Percentiles rank a stretch among this genome's conserved stretches.
Evolutionary conservation across 345 rosid genomes (phyloP).

Genomic region (Arabis alpina): DNA sequence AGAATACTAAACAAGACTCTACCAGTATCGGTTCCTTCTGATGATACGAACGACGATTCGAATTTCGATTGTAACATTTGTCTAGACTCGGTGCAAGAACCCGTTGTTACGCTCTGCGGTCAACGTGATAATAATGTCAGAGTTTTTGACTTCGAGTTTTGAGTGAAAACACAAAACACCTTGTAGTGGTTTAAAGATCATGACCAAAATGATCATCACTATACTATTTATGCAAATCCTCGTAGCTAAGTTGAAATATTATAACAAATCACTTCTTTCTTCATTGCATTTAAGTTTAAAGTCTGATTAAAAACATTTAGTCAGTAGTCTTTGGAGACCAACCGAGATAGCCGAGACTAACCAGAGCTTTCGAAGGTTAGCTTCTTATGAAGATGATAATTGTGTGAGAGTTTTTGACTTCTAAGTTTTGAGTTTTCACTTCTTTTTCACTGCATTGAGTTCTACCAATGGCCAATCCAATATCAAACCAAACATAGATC

Average conservation of each 20-base stretch:
- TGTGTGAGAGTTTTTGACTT: constrained; percentile 74
- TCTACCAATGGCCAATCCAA: too few relatives aligned
- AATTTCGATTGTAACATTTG: constrained; percentile 86
- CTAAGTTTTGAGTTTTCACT: constrained; percentile 34
- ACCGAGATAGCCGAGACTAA: constrained; percentile 42
- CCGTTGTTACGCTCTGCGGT: constrained; percentile 90
- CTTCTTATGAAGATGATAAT: constrained; percentile 88
- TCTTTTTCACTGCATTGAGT: too few relatives aligned
- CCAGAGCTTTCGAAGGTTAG: constrained; percentile 39
- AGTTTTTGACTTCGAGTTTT: not conserved
- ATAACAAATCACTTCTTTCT: too few relatives aligned
- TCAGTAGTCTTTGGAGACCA: constrained; percentile 52
- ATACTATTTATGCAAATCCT: constrained; percentile 26
- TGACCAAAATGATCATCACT: not conserved
- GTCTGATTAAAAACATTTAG: too few relatives aligned
- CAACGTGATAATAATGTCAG: constrained; percentile 34
- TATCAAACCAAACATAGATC: too few relatives aligned
- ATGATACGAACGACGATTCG: constrained; percentile 36
- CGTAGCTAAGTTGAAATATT: not conserved
- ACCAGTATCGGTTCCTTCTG: constrained; percentile 36
- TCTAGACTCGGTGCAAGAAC: constrained; percentile 76
- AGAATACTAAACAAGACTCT: constrained; percentile 36
- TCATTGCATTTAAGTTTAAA: too few relatives aligned
- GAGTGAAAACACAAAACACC: constrained; percentile 28
- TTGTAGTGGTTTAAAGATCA: not conserved